A percentile compares a stretch with the other conserved stretches of the same genome.
These are phyloP conservation scores for Debaryomyces prosopidis DNA, from an alignment of 805 yeast genomes.

Conservation along the genomic window DNA sequence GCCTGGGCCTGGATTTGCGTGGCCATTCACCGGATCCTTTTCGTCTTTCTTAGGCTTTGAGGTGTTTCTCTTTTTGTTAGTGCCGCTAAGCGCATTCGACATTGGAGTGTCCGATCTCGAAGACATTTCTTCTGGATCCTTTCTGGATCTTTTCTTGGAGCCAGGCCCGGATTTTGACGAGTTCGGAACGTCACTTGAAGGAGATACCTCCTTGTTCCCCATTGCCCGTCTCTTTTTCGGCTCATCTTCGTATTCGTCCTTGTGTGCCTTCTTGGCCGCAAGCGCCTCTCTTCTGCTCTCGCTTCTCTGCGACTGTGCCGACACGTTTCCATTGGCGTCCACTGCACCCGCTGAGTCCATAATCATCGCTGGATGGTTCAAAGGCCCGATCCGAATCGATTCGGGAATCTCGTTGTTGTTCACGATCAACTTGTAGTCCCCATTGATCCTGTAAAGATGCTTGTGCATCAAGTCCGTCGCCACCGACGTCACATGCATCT, in stretches of 20 bases:
- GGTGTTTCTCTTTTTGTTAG: conserved; percentile 19
- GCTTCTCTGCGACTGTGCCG: conserved; percentile 74
- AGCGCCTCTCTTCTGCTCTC: conserved; percentile 91
- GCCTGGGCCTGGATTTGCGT: not conserved
- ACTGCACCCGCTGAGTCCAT: conserved; percentile 52
- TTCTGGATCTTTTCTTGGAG: conserved; percentile 20
- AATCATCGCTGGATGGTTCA: conserved; percentile 89
- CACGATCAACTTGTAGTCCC: conserved; percentile 74
- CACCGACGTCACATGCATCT: conserved; percentile 93
- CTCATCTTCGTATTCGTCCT: conserved; percentile 31
- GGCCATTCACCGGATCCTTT: conserved; percentile 4
- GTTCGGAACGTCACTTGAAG: conserved; percentile 3
- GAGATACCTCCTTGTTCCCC: conserved; percentile 13
- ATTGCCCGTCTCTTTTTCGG: conserved; percentile 9
- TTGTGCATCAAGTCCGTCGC: conserved; percentile 77
- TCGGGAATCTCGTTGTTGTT: conserved; percentile 81
- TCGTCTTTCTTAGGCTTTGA: conserved; percentile 24
- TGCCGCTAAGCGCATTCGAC: not conserved
- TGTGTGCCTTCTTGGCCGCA: conserved; percentile 77
- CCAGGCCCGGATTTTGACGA: conserved; percentile 7
- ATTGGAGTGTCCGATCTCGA: conserved; percentile 16
- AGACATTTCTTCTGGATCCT: conserved; percentile 15
- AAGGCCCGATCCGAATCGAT: conserved; percentile 70
- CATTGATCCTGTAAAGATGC: conserved; percentile 71
- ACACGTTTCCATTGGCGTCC: conserved; percentile 38